Conservation (phyloP, 1,284 basidiomycete genomes). For the Neolentinus lepideus region DNA sequence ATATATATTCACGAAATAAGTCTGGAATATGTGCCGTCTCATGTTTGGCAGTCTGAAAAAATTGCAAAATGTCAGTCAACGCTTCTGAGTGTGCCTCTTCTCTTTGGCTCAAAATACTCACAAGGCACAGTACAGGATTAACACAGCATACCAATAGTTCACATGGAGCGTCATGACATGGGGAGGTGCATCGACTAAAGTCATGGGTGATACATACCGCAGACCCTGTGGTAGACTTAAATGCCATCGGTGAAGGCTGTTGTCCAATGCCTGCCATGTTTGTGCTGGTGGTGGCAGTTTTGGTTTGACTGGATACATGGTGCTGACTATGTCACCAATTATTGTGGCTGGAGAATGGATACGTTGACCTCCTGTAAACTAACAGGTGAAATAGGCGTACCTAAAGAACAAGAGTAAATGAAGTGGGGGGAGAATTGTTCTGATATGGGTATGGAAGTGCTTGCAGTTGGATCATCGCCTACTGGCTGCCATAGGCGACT, state of each 20-base stretch:
- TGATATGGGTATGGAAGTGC: constrained; percentile 36
- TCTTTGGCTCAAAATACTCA: constrained; percentile 33
- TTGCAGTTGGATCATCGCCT: constrained; percentile 25
- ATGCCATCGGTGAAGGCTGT: constrained; percentile 71
- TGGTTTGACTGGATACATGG: constrained; percentile 67
- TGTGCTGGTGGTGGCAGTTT: constrained; percentile 37
- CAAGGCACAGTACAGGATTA: constrained; percentile 81
- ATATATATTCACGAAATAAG: not conserved
- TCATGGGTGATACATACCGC: constrained; percentile 46
- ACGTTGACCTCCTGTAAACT: constrained; percentile 2
- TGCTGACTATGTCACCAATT: constrained; percentile 58
- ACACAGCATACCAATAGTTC: constrained; percentile 72
- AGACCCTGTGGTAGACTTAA: constrained; percentile 64
- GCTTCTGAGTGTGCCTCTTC: not conserved
- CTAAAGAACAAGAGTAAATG: constrained; percentile 51
- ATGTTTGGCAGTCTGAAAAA: not conserved
- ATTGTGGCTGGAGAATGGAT: constrained; percentile 41
- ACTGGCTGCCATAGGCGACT: constrained; percentile 48
- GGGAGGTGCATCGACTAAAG: constrained; percentile 50
- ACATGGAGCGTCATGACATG: constrained; percentile 63
- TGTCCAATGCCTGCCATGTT: constrained; percentile 51
- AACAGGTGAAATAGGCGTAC: constrained; percentile 29
- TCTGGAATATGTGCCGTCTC: not conserved
- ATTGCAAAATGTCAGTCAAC: not conserved
- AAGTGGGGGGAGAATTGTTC: constrained; percentile 49